Evolutionary conservation across 192 early-diverging fungal species (phyloP).

Genomic region (Cetraspora pellucida): DNA sequence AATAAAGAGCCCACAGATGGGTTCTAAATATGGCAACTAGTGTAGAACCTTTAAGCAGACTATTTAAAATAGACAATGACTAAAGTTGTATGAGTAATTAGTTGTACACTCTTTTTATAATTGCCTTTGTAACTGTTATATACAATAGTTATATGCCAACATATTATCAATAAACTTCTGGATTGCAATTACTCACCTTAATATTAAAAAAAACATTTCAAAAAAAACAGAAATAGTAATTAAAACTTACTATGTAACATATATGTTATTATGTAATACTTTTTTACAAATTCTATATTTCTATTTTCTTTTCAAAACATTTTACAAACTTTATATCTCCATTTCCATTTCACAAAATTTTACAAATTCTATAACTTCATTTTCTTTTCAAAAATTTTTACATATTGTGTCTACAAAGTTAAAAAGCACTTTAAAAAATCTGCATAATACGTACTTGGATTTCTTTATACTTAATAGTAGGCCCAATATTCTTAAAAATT

Average conservation of each 20-base stretch:
- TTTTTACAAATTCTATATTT: not conserved
- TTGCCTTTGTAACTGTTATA: too few relatives aligned
- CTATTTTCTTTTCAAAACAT: not conserved
- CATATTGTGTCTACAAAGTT: conserved; percentile 10
- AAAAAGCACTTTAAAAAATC: conserved; percentile 17
- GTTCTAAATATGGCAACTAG: too few relatives aligned
- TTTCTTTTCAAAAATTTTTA: conserved; percentile 2
- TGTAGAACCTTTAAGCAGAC: too few relatives aligned
- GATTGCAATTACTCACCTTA: too few relatives aligned
- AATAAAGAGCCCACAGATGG: too few relatives aligned
- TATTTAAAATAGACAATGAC: too few relatives aligned
- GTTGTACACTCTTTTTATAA: too few relatives aligned
- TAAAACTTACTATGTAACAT: conserved; percentile 6
- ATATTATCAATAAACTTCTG: too few relatives aligned
- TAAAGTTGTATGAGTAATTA: too few relatives aligned
- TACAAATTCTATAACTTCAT: not conserved
- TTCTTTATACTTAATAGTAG: not conserved
- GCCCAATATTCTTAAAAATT: conserved; percentile 3
- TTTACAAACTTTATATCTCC: not conserved
- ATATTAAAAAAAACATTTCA: too few relatives aligned
- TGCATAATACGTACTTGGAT: not conserved
- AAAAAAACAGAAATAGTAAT: not conserved
- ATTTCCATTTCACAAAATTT: conserved; percentile 4
- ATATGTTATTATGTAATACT: conserved; percentile 4
- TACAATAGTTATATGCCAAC: too few relatives aligned